Base-by-base conservation (phyloP, 768 basidiomycete species). In the Coprinopsis sp. region DNA sequence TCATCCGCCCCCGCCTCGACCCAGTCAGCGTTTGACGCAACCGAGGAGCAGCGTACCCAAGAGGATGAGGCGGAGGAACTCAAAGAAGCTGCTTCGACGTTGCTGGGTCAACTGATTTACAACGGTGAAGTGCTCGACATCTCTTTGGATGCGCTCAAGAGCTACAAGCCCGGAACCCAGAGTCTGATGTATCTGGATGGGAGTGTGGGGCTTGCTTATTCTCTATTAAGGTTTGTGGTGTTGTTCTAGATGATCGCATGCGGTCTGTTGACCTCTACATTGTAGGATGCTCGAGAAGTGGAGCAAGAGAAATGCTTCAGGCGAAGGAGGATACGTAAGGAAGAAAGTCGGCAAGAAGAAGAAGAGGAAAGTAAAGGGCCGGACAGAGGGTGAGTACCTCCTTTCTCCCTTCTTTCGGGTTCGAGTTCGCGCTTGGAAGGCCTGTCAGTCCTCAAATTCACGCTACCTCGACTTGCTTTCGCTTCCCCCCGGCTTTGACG, bases 51-150 rank as follows among this genome's bases (percentile, higher is more conserved):
- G 16, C 72, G 98, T 1, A 89, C 92, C 56, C 82, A 91, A 52
- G n/a, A n/a, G n/a, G n/a, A n/a, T n/a, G n/a, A n/a, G n/a, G n/a
- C n/a, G n/a, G n/a, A n/a, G n/a, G n/a, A n/a, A n/a, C n/a, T n/a
- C n/a, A n/a, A n/a, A n/a, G n/a, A n/a, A n/a, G n/a, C n/a, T n/a
- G n/a, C n/a, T n/a, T n/a, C n/a, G n/a, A n/a, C n/a, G n/a, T n/a
- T n/a, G n/a, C n/a, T n/a, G n/a, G n/a, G n/a, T n/a, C 91, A 96
- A 62, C 71, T 99, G 21, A 86, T 97, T 58, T 98, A 97, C 69
- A 93, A 93, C 56, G 93, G 91, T 27, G 92, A 97, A 53, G 83
- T 94, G 14, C 81, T 98, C 44, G 94, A 98, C 54, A 80, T 92
- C 19, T 79, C 92, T 0, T 69, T 93, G 34, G 84, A 87, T 21